Evolutionary conservation across 257 asterid species (phyloP).

Genomic region (Lavandula angustifolia): DNA sequence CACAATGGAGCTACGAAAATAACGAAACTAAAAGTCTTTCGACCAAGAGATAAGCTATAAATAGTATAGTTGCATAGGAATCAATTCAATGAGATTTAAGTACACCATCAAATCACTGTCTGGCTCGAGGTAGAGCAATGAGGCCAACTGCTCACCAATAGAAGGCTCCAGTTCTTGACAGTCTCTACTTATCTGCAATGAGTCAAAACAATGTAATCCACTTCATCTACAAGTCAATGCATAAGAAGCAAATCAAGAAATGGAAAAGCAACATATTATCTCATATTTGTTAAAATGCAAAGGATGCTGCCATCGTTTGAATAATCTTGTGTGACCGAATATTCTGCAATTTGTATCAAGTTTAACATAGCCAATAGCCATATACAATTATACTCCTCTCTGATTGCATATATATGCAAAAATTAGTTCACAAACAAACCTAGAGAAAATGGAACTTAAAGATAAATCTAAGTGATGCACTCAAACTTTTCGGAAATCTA

Average conservation of each 20-base stretch:
- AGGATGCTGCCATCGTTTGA: not conserved
- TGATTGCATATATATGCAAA: constrained; percentile 2
- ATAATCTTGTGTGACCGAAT: constrained; percentile 10
- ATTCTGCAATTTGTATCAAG: not conserved
- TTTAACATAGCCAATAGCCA: not conserved
- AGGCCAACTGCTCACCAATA: constrained; percentile 83
- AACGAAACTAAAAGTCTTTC: no score
- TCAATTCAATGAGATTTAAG: not conserved
- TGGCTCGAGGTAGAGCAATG: constrained; percentile 84
- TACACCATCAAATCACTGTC: constrained; percentile 98
- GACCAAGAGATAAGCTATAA: no score
- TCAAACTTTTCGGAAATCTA: not conserved
- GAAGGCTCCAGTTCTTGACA: constrained; percentile 91
- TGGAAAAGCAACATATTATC: constrained; percentile 4
- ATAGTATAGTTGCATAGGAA: no score
- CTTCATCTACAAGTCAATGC: not conserved
- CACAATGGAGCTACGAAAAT: no score
- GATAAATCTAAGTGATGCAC: not conserved
- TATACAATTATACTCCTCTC: constrained; percentile 1
- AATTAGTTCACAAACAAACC: not conserved
- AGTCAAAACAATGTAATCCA: constrained; percentile 34
- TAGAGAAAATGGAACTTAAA: no score
- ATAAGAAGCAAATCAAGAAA: not conserved
- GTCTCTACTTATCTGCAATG: constrained; percentile 86
- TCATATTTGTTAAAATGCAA: not conserved